Evolutionary conservation across 139 green algal species (phyloP).

Genomic region (Chlamydomonas sp.): DNA sequence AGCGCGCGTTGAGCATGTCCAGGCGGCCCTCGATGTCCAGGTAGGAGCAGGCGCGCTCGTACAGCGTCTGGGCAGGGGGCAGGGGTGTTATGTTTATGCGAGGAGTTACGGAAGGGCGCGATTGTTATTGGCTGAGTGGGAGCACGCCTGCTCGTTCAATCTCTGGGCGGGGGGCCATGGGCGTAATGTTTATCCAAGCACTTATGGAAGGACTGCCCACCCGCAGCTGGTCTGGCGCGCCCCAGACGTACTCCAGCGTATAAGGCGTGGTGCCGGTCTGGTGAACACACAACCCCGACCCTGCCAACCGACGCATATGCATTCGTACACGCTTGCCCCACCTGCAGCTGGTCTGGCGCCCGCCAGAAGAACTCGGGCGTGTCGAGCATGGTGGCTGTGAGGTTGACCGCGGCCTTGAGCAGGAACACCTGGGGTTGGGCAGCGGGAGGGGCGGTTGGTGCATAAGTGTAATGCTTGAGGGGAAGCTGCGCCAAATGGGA

Average conservation of each 20-base stretch:
- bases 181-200: not conserved
- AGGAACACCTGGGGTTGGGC: conserved; percentile 65
- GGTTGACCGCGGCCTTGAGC: conserved; percentile 67
- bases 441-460: not conserved
- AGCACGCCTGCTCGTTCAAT: not conserved
- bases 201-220: not conserved
- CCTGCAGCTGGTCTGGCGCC: conserved; percentile 53
- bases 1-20: conserved; percentile 43
- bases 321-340: conserved; percentile 46
- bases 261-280: too few relatives aligned
- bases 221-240: not conserved
- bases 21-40: conserved; percentile 52
- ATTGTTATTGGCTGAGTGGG: not conserved
- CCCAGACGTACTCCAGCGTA: too few relatives aligned
- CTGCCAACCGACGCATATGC: not conserved
- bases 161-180: not conserved
- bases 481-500: too few relatives aligned
- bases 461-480: not conserved
- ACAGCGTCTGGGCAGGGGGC: conserved; percentile 16
- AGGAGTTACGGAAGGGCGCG: not conserved
- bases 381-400: conserved; percentile 67
- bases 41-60: conserved; percentile 44
- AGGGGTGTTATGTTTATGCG: not conserved
- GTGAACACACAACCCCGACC: not conserved
- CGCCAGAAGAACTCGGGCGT: conserved; percentile 74